Base-by-base conservation (phyloP, 2,329 filamentous ascomycete genomes). In the Coniella lustricola region DNA sequence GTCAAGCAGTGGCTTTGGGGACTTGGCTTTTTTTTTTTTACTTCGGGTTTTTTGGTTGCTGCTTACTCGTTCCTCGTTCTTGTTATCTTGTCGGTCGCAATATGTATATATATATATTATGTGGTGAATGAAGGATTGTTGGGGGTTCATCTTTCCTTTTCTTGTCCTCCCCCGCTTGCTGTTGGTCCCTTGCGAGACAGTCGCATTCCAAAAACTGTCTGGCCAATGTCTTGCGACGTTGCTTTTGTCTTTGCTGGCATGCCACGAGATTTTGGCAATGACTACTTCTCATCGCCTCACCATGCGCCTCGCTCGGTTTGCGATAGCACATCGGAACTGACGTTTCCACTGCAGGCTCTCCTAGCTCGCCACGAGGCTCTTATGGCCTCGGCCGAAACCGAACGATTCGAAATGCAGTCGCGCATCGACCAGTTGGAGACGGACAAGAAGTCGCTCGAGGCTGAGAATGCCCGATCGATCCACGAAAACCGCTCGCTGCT, bases 361-460 rank as follows among this genome's bases (percentile, higher is more conserved):
- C 81, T 98, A 36, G 82, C 85, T 55, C 85, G 91, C 60, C 90
- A 98, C 77, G 90, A 97, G 73, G 82, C 87, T 51, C 96, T 95
- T 68, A 91, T 96, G 76, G 84, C 84, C 57, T 89, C 95, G 65
- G 89, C 90, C 51, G 90, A 95, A 72, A 81, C 82, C 58, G 90
- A 96, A 64, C 86, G 90, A 52, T 71, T 75, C 53, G 79, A 84
- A 53, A 81, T 96, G 68, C 76, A 79, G 38, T 67, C 72, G 40
- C 86, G 79, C 53, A 90, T 96, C 62, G 83, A 86, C 58, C 76
- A 76, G 55, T 75, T 98, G 45, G 88, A 95, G 68, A 67, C 67
- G 59, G 79, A 82, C 57, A 95, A 95, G 69, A 74, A 72, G 59
- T 72, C 79, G 52, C 77, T 94, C 53, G 87, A 95, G 66, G 73